These are phyloP conservation scores for Microbotryum violaceum DNA, from an alignment of 1,284 basidiomycete genomes.

Conservation along the genomic window DNA sequence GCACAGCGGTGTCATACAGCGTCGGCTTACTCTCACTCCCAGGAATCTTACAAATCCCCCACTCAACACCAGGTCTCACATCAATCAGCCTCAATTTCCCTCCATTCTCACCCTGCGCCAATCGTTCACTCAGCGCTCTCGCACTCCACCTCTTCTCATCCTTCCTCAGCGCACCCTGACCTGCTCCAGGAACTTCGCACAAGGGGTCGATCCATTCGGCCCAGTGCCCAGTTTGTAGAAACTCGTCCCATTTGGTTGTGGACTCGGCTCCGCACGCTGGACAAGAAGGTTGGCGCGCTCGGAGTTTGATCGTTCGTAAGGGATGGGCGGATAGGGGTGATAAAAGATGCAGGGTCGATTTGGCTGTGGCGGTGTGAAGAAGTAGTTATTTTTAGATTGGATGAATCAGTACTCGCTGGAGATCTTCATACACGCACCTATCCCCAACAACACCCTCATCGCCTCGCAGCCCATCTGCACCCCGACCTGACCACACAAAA, in stretches of 20 bases:
- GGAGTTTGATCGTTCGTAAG: constrained; percentile 74
- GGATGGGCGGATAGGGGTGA: constrained; percentile 61
- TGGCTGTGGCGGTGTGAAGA: constrained; percentile 12
- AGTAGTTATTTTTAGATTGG: too few species aligned
- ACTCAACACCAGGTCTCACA: constrained; percentile 73
- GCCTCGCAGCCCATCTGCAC: constrained; percentile 84
- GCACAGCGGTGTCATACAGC: too few species aligned
- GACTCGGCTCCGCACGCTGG: constrained; percentile 52
- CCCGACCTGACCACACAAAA: constrained; percentile 84
- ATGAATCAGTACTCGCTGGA: neutral
- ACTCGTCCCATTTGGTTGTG: constrained; percentile 25
- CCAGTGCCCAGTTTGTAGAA: constrained; percentile 25
- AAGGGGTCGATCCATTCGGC: constrained; percentile 31
- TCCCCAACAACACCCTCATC: constrained; percentile 68
- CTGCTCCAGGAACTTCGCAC: constrained; percentile 55
- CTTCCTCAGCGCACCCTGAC: constrained; percentile 7
- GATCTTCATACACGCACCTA: constrained; percentile 49
- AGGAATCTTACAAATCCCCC: constrained; percentile 74
- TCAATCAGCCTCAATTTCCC: constrained; percentile 54
- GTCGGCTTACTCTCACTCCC: constrained; percentile 59
- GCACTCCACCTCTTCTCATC: neutral
- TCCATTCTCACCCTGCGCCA: constrained; percentile 16
- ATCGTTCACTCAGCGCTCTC: neutral
- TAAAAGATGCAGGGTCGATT: constrained; percentile 60
- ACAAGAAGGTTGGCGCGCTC: constrained; percentile 57